phyloP scores from a whole-genome alignment of 164 flowering plant species.

The Cinnamomum chago region DNA sequence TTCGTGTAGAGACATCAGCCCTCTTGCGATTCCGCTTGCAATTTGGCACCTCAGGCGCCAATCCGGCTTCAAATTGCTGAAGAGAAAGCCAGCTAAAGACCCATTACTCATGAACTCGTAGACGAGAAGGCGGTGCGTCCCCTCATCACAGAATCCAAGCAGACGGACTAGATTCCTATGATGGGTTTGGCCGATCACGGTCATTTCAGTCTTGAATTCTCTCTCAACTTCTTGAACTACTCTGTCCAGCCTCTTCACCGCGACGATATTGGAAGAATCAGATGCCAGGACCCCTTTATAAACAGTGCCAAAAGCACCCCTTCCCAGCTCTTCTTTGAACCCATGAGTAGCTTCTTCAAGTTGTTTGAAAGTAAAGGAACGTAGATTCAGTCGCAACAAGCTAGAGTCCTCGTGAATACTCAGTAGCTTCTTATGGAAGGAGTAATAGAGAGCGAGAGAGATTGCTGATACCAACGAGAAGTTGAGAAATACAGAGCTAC shows the following conservation, averaged over 20 bases:
- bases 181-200: constrained; percentile 13
- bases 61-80: constrained; percentile 2
- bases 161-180: constrained; percentile 19
- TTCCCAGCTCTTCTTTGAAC: constrained; percentile 15
- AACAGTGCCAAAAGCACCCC: constrained; percentile 16
- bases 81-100: constrained; percentile 13
- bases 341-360: constrained; percentile 20
- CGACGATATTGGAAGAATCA: constrained; percentile 1
- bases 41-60: constrained; percentile 12
- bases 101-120: constrained; percentile 19
- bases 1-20: constrained; percentile 15
- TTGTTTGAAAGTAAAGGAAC: constrained; percentile 17
- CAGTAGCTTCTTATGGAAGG: background rate
- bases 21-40: constrained; percentile 13
- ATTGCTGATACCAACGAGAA: background rate
- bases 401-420: background rate
- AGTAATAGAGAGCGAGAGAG: background rate
- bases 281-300: constrained; percentile 13
- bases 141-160: constrained; percentile 15
- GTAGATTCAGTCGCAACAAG: background rate
- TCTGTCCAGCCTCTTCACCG: constrained; percentile 14
- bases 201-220: constrained; percentile 16
- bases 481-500: constrained; percentile 10
- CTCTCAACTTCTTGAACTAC: constrained; percentile 4
- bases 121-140: constrained; percentile 11